phyloP scores from a whole-genome alignment of 164 flowering plant genomes.

The Taxillus chinensis region DNA sequence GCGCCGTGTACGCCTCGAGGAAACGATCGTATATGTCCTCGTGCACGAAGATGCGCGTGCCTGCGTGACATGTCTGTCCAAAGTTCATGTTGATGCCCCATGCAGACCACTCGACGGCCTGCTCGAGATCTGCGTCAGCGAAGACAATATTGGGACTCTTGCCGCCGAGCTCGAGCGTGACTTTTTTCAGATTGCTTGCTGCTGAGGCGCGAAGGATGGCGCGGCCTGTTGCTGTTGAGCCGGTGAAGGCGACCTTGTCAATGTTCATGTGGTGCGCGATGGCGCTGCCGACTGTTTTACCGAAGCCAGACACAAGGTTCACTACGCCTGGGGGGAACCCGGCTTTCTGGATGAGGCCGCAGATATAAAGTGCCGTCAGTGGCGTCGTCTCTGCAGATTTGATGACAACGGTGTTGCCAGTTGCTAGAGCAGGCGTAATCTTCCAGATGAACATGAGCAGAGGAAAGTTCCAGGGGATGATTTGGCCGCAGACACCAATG shows the following conservation, averaged over 20 bases:
- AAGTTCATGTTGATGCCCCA: not conserved
- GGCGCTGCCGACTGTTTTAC: conserved; percentile 83
- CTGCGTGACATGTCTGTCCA: conserved; percentile 89
- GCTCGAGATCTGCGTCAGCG: conserved; percentile 72
- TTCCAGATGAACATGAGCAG: conserved; percentile 11
- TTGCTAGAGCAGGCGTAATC: conserved; percentile 22
- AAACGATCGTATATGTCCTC: conserved; percentile 73
- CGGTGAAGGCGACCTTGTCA: conserved; percentile 89
- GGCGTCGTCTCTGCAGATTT: conserved; percentile 33
- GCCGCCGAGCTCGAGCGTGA: conserved; percentile 91
- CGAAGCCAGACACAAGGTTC: conserved; percentile 71
- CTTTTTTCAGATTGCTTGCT: conserved; percentile 75
- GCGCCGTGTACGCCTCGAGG: conserved; percentile 64
- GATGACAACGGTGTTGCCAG: conserved; percentile 21
- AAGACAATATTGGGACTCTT: conserved; percentile 86
- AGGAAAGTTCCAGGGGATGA: conserved; percentile 37
- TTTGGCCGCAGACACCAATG: conserved; percentile 29
- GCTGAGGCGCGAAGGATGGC: conserved; percentile 49
- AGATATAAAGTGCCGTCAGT: conserved; percentile 26
- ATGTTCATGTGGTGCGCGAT: too few relatives aligned
- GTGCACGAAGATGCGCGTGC: conserved; percentile 84
- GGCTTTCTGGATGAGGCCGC: too few relatives aligned
- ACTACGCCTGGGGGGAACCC: conserved; percentile 82
- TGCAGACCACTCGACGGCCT: conserved; percentile 67
- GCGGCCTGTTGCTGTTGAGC: conserved; percentile 71